Evolutionary conservation across 805 yeast species (phyloP), one percentile per base, ranked within the genome.

Genomic region (Yarrowia sp.): DNA sequence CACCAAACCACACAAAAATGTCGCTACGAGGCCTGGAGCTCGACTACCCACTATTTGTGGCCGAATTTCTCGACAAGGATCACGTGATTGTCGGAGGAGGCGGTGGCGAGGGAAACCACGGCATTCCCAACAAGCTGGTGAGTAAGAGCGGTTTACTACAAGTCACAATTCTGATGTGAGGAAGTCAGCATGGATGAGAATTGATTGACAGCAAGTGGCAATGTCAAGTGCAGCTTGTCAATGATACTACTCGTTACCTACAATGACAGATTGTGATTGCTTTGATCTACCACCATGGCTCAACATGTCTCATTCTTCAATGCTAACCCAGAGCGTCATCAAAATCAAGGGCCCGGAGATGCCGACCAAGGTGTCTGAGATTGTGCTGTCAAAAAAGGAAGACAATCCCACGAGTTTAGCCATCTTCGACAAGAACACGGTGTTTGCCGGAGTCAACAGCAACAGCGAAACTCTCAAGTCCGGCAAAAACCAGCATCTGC

Each of bases 91-190:
- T 89, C 38, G 87, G 92, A 2, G 99, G 99, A 50, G 99, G 99
- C 55, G 98, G 98, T 40, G 98, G 98, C 35, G 97, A 91, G 77
- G 97, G 97, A 10, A 88, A 87, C 74, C 89, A 91, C 74, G 97
- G 97, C 40, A 87, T 92, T 68, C 90, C 93, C 49, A 94, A 94
- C 78, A 91, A 90, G 76, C 80, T 94, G 71, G 75, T 76, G 46
- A 59, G 76, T 68, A 41, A 19, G 19, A 19, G 19, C 19, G 1
- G 19, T 19, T 19, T 19, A 19, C 19, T 19, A 19, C 19, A 19
- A 19, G 19, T 19, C 19, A 19, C 19, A 19, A 19, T 19, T 19
- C 19, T 1, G 16, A 41, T 3, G 32, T 26, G 32, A 5, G 7
- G 32, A 26, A 5, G 32, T 26, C 32, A 26, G 45, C 40, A 38